Conservation (phyloP, 192 early-diverging fungal genomes). For the Mortierella hygrophila region DNA sequence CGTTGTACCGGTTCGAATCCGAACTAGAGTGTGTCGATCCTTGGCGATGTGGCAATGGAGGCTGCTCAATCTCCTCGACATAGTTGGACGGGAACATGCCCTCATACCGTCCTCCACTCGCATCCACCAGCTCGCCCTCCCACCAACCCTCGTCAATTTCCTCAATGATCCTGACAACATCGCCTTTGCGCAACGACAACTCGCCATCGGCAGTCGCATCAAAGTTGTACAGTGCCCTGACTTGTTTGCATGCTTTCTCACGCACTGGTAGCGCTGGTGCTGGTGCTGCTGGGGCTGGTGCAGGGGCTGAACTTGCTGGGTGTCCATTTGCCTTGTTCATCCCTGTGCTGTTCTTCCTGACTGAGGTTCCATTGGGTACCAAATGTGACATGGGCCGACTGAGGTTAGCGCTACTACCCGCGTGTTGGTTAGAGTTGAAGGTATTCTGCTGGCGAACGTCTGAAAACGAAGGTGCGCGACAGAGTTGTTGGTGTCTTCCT, state of each 20-base stretch:
- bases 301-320: too few species aligned
- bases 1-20: slow-evolving; percentile 8
- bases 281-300: background rate
- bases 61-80: slow-evolving; percentile 68
- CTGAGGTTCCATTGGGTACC: background rate
- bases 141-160: slow-evolving; percentile 96
- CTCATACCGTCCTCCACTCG: slow-evolving; percentile 58
- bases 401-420: background rate
- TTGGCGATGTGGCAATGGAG: background rate
- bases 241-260: slow-evolving; percentile 61
- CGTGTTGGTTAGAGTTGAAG: background rate
- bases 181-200: slow-evolving; percentile 81
- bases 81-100: slow-evolving; percentile 97
- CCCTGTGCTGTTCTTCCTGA: background rate
- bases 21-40: background rate
- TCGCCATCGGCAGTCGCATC: slow-evolving; percentile 82
- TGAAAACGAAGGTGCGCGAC: slow-evolving; percentile 12
- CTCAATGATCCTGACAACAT: slow-evolving; percentile 84
- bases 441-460: slow-evolving; percentile 11
- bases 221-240: slow-evolving; percentile 82
- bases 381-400: slow-evolving; percentile 18
- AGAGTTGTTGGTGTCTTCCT: background rate
- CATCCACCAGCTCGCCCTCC: slow-evolving; percentile 81
- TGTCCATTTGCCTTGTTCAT: background rate
- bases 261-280: background rate